phyloP scores from a whole-genome alignment of 805 yeast species.

The Sungouiozyma intestinalis region DNA sequence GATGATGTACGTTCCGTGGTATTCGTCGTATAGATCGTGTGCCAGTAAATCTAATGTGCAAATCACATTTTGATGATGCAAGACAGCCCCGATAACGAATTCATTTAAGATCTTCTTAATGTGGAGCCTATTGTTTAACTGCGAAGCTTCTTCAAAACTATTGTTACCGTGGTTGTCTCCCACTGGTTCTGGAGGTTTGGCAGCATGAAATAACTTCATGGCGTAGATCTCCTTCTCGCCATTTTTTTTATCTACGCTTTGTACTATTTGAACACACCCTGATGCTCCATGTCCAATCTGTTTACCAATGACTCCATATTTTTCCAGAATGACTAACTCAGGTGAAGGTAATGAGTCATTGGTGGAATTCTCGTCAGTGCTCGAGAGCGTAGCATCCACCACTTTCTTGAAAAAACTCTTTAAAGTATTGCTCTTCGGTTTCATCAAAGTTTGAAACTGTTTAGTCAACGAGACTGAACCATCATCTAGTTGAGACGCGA shows the following conservation, averaged over 20 bases:
- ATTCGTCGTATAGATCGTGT: slow-evolving; percentile 33
- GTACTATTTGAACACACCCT: slow-evolving; percentile 79
- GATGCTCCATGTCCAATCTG: slow-evolving; percentile 89
- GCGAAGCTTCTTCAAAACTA: not conserved
- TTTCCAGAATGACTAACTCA: slow-evolving; percentile 31
- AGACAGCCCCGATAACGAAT: slow-evolving; percentile 67
- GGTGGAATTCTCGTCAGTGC: not conserved
- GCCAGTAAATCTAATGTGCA: slow-evolving; percentile 71
- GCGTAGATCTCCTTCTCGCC: slow-evolving; percentile 45
- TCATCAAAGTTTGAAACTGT: not conserved
- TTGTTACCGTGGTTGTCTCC: slow-evolving; percentile 28
- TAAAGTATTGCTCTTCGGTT: not conserved
- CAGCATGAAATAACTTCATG: slow-evolving; percentile 56
- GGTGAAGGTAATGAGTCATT: not conserved
- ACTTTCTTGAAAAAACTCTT: not conserved
- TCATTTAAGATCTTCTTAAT: slow-evolving; percentile 72
- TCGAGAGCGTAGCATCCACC: not conserved
- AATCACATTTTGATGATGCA: slow-evolving; percentile 71
- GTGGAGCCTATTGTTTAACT: slow-evolving; percentile 39
- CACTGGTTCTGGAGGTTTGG: slow-evolving; percentile 34
- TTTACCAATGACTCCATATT: slow-evolving; percentile 67
- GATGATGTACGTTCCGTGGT: slow-evolving; percentile 42
- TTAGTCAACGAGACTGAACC: not conserved
- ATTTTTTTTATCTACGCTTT: slow-evolving; percentile 41
- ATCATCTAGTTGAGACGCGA: not conserved